A percentile compares a stretch with the other conserved stretches of the same genome.
phyloP scores from a whole-genome alignment of 140 eudicot species.

The Erigeron philadelphicus region DNA sequence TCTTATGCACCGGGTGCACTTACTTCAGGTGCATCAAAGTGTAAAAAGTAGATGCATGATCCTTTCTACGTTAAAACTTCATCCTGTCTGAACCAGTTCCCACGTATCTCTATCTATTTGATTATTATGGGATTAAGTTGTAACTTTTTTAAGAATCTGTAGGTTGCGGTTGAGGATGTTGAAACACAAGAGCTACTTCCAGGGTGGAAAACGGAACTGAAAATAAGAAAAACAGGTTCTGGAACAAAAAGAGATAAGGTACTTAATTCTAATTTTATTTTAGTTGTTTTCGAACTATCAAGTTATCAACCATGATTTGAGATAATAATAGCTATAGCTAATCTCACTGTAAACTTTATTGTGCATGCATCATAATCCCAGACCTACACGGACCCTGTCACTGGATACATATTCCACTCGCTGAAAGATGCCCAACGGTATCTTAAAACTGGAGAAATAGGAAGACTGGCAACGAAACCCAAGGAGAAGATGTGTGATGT shows the following conservation, averaged over 20 bases:
- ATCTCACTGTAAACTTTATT: not conserved
- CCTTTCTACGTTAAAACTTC: too few species aligned
- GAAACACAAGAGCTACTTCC: conserved; percentile 56
- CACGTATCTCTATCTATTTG: not conserved
- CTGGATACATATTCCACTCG: conserved; percentile 60
- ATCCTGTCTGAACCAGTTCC: not conserved
- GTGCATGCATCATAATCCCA: conserved; percentile 22
- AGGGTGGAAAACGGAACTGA: conserved; percentile 60
- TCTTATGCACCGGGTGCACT: too few species aligned
- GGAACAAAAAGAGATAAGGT: conserved; percentile 46
- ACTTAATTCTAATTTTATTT: conserved; percentile 12
- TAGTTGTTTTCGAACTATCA: not conserved
- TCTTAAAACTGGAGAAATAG: conserved; percentile 52
- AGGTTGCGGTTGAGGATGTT: conserved; percentile 41
- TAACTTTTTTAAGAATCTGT: conserved; percentile 25
- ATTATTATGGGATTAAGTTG: conserved; percentile 16
- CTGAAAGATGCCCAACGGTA: conserved; percentile 48
- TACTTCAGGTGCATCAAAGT: not conserved
- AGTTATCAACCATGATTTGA: not conserved
- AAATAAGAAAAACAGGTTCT: conserved; percentile 31
- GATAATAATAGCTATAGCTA: not conserved
- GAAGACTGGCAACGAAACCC: conserved; percentile 44
- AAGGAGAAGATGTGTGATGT: conserved; percentile 20
- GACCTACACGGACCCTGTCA: conserved; percentile 69
- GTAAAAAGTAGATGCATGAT: not conserved